Conservation (phyloP, 2,329 filamentous ascomycete genomes). For the Arthrobotrys sphaeroides region DNA sequence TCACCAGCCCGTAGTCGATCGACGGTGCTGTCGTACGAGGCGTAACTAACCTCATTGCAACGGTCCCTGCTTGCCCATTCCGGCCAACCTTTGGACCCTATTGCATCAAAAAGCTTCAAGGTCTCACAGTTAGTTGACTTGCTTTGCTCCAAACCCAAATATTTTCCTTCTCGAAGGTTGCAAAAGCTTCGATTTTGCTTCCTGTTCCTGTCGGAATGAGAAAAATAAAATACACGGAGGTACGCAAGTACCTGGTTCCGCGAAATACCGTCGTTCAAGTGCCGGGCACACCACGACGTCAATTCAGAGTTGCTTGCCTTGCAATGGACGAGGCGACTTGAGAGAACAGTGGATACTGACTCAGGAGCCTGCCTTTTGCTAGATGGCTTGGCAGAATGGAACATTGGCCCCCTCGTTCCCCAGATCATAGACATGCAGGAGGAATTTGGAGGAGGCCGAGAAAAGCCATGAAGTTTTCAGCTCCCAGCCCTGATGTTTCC, state of each 20-base stretch:
- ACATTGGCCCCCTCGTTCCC: neutral
- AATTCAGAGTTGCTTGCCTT: neutral
- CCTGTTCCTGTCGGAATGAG: conserved; percentile 8
- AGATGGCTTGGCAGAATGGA: conserved; percentile 9
- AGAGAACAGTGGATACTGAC: conserved; percentile 7
- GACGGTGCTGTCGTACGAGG: conserved; percentile 40
- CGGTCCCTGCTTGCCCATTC: conserved; percentile 34
- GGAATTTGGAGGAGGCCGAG: neutral
- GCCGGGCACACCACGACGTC: neutral
- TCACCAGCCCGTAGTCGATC: conserved; percentile 3
- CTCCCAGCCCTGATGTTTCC: conserved; percentile 10
- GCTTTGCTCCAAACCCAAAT: conserved; percentile 14
- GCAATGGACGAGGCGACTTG: conserved; percentile 8
- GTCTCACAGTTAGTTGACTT: conserved; percentile 15
- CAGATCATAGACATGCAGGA: conserved; percentile 8
- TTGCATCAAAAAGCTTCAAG: conserved; percentile 19
- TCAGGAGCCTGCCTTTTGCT: conserved; percentile 11
- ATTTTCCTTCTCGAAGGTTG: conserved; percentile 34
- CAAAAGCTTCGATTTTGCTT: conserved; percentile 32
- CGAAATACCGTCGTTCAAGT: neutral
- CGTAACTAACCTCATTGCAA: conserved; percentile 46
- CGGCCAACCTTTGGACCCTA: conserved; percentile 25
- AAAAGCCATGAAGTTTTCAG: conserved; percentile 15
- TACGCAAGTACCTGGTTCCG: neutral
- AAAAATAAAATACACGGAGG: neutral